Percentiles rank a stretch among this genome's conserved stretches.
These are phyloP conservation scores for Aurantiochytrium sp. DNA, from an alignment of 108 stramenopile species.

Conservation along the genomic window DNA sequence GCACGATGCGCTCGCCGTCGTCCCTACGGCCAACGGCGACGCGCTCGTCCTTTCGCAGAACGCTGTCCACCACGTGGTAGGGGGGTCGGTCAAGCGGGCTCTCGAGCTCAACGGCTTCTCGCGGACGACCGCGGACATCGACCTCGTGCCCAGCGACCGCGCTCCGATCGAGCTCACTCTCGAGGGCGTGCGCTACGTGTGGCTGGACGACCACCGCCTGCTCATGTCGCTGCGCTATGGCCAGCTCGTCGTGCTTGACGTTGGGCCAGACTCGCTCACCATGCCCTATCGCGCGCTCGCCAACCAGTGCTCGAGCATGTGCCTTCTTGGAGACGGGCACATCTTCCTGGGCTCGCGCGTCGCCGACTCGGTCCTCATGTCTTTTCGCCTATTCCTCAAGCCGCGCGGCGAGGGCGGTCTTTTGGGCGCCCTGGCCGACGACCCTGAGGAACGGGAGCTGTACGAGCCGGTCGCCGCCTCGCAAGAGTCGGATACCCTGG, in stretches of 20 bases:
- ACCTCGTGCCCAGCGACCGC: not conserved
- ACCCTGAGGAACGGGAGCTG: not conserved
- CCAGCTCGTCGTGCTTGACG: constrained; percentile 10
- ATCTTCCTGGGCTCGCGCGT: not conserved
- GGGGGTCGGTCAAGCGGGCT: not conserved
- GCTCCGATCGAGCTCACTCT: not conserved
- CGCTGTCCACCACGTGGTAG: not conserved
- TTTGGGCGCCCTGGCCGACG: not conserved
- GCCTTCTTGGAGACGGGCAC: not conserved
- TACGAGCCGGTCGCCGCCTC: not conserved
- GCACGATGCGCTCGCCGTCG: not conserved
- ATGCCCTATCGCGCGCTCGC: not conserved
- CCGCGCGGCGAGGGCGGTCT: not conserved
- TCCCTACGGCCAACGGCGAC: not conserved
- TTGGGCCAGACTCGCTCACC: not conserved
- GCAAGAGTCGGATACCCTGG: not conserved
- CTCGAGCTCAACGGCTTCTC: constrained; percentile 11
- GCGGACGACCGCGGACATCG: not conserved
- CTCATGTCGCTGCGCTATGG: constrained; percentile 27
- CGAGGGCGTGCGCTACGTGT: not conserved
- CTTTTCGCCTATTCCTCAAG: constrained; percentile 2
- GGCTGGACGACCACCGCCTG: not conserved
- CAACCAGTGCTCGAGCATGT: constrained; percentile 28
- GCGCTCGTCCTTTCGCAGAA: constrained; percentile 3
- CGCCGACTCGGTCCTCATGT: not conserved